Evolutionary conservation across 352 stramenopile species (phyloP).

Genomic region (Poterioochromonas sp.): DNA sequence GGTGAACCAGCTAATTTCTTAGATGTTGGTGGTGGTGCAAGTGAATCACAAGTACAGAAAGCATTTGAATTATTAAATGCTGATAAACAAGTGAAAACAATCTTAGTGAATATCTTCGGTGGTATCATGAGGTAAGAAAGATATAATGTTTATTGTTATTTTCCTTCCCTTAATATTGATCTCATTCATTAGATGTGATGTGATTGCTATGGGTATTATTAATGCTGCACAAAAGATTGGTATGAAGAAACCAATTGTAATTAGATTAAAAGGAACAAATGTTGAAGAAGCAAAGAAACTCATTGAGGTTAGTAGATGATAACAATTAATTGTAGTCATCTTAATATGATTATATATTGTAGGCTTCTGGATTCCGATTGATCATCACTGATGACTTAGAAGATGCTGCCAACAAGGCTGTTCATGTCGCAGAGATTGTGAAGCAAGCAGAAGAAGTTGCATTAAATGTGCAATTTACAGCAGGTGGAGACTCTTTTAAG

Average conservation of each 20-base stretch:
- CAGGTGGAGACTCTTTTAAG: too few species aligned
- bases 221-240: slow-evolving; percentile 87
- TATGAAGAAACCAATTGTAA: slow-evolving; percentile 93
- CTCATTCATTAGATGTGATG: slow-evolving; percentile 60
- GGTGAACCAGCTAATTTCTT: slow-evolving; percentile 96
- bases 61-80: slow-evolving; percentile 73
- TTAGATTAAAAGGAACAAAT: slow-evolving; percentile 92
- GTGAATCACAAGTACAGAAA: slow-evolving; percentile 70
- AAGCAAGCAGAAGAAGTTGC: not conserved
- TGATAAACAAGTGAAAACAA: slow-evolving; percentile 76
- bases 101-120: slow-evolving; percentile 99
- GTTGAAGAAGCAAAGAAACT: slow-evolving; percentile 74
- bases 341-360: not conserved
- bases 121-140: slow-evolving; percentile 99
- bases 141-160: slow-evolving; percentile 63
- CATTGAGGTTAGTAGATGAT: too few species aligned
- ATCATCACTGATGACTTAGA: slow-evolving; percentile 69
- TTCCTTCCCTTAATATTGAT: slow-evolving; percentile 41
- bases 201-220: slow-evolving; percentile 88
- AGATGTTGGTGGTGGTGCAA: slow-evolving; percentile 90
- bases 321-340: slow-evolving; percentile 5
- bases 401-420: slow-evolving; percentile 20
- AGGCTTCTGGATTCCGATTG: slow-evolving; percentile 74
- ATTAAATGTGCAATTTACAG: slow-evolving; percentile 6
- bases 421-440: slow-evolving; percentile 20